Conservation (phyloP, 352 stramenopile genomes). For the Pythium pyrilobum region DNA sequence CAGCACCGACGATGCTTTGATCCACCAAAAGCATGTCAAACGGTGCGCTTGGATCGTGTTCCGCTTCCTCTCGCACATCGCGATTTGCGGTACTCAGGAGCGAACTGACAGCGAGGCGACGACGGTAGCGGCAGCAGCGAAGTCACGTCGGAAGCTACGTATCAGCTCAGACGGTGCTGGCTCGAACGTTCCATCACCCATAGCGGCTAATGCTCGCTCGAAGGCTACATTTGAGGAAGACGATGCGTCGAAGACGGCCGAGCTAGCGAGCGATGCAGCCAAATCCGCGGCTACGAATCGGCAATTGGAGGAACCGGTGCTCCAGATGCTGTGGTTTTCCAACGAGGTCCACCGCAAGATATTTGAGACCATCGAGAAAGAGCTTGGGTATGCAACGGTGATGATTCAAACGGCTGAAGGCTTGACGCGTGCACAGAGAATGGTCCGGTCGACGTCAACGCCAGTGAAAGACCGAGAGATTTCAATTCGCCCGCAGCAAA, state of each 20-base stretch:
- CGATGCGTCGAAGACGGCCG: slow-evolving; percentile 39
- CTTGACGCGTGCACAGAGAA: slow-evolving; percentile 70
- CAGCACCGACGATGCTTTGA: slow-evolving; percentile 61
- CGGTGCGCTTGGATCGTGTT: slow-evolving; percentile 81
- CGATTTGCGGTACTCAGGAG: slow-evolving; percentile 65
- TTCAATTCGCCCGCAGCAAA: slow-evolving; percentile 30
- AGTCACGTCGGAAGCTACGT: slow-evolving; percentile 64
- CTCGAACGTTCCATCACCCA: slow-evolving; percentile 11
- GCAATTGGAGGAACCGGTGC: slow-evolving; percentile 62
- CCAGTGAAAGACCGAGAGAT: slow-evolving; percentile 56
- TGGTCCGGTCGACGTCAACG: slow-evolving; percentile 79
- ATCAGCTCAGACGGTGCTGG: slow-evolving; percentile 33
- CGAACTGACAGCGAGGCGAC: slow-evolving; percentile 67
- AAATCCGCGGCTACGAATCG: slow-evolving; percentile 71
- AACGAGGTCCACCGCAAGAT: slow-evolving; percentile 85
- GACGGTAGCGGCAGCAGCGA: slow-evolving; percentile 57
- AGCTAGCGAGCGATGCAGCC: slow-evolving; percentile 74
- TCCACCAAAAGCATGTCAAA: slow-evolving; percentile 65
- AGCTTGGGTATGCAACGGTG: slow-evolving; percentile 61
- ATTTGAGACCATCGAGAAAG: slow-evolving; percentile 81
- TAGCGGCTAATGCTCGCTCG: slow-evolving; percentile 15
- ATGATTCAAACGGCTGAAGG: slow-evolving; percentile 71
- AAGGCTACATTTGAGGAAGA: slow-evolving; percentile 45
- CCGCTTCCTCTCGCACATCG: slow-evolving; percentile 64
- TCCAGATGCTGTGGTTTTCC: slow-evolving; percentile 85